These are phyloP conservation scores for Spirogloea muscicola DNA, from an alignment of 139 green algal genomes.

Conservation along the genomic window DNA sequence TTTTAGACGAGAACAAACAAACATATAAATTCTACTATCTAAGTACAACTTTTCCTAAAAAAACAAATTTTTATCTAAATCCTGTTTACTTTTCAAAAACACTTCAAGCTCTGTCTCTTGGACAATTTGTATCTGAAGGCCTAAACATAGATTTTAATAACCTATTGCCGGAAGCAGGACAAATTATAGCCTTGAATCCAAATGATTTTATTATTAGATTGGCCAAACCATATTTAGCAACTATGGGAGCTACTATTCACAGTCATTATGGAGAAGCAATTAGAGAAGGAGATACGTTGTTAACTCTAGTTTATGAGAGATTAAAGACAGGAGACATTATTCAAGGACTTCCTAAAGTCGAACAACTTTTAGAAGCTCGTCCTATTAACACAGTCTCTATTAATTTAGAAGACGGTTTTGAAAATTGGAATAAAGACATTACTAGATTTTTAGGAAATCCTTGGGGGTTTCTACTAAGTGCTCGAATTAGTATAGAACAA, in stretches of 20 bases:
- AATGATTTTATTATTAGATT: constrained; percentile 41
- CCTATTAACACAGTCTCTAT: constrained; percentile 34
- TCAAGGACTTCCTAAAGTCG: constrained; percentile 13
- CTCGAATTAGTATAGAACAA: constrained; percentile 51
- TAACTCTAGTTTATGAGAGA: constrained; percentile 15
- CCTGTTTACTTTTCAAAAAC: constrained; percentile 14
- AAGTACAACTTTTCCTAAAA: constrained; percentile 3
- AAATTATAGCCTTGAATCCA: constrained; percentile 11
- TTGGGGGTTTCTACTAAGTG: background rate
- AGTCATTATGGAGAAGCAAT: constrained; percentile 30
- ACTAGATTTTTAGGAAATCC: constrained; percentile 52
- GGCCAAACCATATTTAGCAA: constrained; percentile 34
- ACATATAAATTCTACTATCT: constrained; percentile 13
- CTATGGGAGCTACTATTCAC: constrained; percentile 14
- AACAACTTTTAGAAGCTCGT: constrained; percentile 33
- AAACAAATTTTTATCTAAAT: constrained; percentile 7
- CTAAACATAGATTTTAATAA: constrained; percentile 18
- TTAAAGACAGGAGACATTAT: constrained; percentile 23
- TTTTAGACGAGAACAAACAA: constrained; percentile 5
- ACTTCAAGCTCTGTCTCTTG: constrained; percentile 24
- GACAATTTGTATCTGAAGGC: constrained; percentile 10
- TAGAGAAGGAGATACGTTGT: constrained; percentile 29
- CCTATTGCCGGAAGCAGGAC: constrained; percentile 26
- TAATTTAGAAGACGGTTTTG: constrained; percentile 28
- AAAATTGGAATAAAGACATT: constrained; percentile 45